Conservation (phyloP, 164 flowering plant genomes). For the Magnolia kwangsiensis region DNA sequence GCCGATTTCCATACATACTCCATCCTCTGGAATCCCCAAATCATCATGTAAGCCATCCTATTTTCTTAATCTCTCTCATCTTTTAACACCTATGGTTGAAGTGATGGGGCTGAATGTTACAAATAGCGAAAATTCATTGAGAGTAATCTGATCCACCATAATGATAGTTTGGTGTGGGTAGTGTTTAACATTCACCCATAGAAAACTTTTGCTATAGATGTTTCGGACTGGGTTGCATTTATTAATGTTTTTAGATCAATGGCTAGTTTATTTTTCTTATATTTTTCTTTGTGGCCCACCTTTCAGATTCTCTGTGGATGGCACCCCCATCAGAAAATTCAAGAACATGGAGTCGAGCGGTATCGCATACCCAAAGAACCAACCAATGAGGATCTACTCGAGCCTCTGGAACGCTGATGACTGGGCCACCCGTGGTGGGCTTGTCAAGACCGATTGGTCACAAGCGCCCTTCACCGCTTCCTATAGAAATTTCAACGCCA, state of each 20-base stretch:
- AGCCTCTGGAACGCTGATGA: constrained; percentile 50
- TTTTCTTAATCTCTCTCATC: not conserved
- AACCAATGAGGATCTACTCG: constrained; percentile 23
- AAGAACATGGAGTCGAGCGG: not conserved
- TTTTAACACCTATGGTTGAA: not conserved
- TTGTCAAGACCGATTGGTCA: constrained; percentile 44
- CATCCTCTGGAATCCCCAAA: constrained; percentile 13
- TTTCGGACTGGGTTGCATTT: not conserved
- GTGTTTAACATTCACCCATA: not conserved
- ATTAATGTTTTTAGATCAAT: not conserved
- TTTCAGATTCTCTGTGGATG: not conserved
- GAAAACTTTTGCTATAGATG: not conserved
- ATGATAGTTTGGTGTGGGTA: not conserved
- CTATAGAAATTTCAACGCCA: constrained; percentile 4
- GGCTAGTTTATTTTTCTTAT: not conserved
- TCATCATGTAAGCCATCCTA: constrained; percentile 6
- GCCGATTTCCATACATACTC: constrained; percentile 17
- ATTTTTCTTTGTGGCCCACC: not conserved
- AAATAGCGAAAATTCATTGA: too few species aligned
- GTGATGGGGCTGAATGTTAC: not conserved
- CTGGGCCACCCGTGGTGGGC: constrained; percentile 53
- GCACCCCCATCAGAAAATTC: not conserved
- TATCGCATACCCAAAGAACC: not conserved
- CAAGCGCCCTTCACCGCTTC: constrained; percentile 3
- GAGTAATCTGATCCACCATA: not conserved